phyloP scores from a whole-genome alignment of 1,284 basidiomycete species.

The Earliella scabrosa region DNA sequence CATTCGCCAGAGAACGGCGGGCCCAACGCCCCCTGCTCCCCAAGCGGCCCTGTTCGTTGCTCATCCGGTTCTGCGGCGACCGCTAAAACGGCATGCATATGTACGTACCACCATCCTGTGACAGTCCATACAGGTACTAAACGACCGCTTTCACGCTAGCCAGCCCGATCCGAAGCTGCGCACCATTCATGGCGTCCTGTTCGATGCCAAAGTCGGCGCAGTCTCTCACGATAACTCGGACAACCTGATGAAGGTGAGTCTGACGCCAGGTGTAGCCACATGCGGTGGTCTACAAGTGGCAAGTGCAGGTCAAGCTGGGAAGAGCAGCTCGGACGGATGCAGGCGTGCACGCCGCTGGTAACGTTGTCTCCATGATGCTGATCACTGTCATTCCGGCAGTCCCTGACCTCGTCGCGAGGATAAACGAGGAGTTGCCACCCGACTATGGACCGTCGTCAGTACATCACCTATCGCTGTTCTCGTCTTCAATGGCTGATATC shows the following conservation, averaged over 20 bases:
- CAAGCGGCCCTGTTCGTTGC: constrained; percentile 73
- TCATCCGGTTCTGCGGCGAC: constrained; percentile 81
- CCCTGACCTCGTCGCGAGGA: constrained; percentile 70
- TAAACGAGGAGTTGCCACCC: constrained; percentile 88
- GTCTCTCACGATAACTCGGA: constrained; percentile 93
- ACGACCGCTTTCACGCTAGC: constrained; percentile 38
- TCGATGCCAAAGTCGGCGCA: constrained; percentile 88
- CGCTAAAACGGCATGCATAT: constrained; percentile 96
- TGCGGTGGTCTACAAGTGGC: background rate
- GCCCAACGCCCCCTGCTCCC: constrained; percentile 57
- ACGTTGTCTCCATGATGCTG: constrained; percentile 91
- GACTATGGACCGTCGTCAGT: constrained; percentile 89
- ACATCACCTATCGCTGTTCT: background rate
- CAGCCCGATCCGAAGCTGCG: constrained; percentile 60
- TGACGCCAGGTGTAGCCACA: background rate
- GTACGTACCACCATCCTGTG: constrained; percentile 52
- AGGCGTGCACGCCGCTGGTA: constrained; percentile 97
- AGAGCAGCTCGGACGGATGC: constrained; percentile 96
- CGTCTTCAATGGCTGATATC: background rate
- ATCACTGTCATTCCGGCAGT: constrained; percentile 79
- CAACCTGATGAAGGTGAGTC: constrained; percentile 82
- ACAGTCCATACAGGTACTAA: background rate
- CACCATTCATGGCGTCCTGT: constrained; percentile 93
- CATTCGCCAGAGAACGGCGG: constrained; percentile 26
- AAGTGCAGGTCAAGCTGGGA: constrained; percentile 75